Evolutionary conservation across 2,329 filamentous ascomycete species (phyloP), one percentile per base, ranked within the genome.

Genomic region (Trichoderma asperellum): DNA sequence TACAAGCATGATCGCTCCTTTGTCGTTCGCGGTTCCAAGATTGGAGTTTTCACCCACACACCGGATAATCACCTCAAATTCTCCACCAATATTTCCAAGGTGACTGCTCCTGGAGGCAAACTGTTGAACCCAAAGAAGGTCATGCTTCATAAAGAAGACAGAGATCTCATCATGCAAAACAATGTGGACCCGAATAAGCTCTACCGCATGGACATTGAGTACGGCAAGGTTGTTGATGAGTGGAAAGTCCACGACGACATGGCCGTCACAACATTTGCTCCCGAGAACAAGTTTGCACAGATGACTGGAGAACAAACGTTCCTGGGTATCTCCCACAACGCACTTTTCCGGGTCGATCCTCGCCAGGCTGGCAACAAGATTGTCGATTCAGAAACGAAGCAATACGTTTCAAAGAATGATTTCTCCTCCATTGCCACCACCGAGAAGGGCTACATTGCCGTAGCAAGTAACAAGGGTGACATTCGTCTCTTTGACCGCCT

Each of bases 191-290:
- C 95, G 1, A 95, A 97, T 82, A 94, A 93, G 63, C 86, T 99
- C 1, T 99, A 94, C 79, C 92, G 93, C 57, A 98, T 99, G 96
- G 96, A 99, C 81, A 86, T 99, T 56, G 95, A 99, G 79, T 96
- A 96, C 74, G 96, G 96, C 73, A 98, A 97, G 82, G 92, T 99
- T 43, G 94, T 98, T 2, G 96, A 99, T 76, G 96, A 99, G 80
- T 99, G 96, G 96, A 97, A 97, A 75, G 88, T 99, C 16, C 95
- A 99, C 77, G 95, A 99, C 72, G 93, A 98, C 77, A 97, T 99
- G 68, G 91, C 93, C 0, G 92, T 98, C 71, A 89, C 92, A 67
- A 96, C 91, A 11, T 98, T 98, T 80, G 93, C 93, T 0, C 96
- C 96, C 0, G 94, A 97, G 80, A 97, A 91, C 87, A 99, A 99